Conservation (phyloP, 345 rosid species). For the Aethionema arabicum region DNA sequence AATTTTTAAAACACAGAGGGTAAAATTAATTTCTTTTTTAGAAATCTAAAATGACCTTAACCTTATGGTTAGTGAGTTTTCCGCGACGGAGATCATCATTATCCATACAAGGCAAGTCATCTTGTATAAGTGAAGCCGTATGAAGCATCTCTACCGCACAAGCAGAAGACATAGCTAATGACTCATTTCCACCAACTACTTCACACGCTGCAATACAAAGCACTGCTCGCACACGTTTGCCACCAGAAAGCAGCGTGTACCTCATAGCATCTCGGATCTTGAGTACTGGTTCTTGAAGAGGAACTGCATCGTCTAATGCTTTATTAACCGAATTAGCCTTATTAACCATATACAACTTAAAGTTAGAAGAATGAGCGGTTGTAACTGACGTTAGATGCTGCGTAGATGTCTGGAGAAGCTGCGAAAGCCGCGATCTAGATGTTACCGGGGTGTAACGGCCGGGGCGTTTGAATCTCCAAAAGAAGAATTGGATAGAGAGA, state of each 20-base stretch:
- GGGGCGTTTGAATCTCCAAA: no score
- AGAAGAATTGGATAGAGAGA: no score
- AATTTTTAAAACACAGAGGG: no score
- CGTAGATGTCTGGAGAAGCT: not conserved
- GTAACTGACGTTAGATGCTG: no score
- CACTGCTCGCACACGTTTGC: slow-evolving; percentile 24
- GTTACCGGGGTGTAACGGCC: no score
- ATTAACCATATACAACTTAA: slow-evolving; percentile 40
- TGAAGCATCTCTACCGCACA: slow-evolving; percentile 72
- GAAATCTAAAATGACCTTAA: slow-evolving; percentile 24
- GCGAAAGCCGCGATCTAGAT: no score
- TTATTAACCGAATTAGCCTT: slow-evolving; percentile 32
- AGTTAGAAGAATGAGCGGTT: no score
- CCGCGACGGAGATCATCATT: slow-evolving; percentile 71
- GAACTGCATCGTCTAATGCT: slow-evolving; percentile 49
- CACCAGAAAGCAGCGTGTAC: slow-evolving; percentile 66
- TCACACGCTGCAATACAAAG: slow-evolving; percentile 72
- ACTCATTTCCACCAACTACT: slow-evolving; percentile 54
- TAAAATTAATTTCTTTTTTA: no score
- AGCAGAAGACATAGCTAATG: not conserved
- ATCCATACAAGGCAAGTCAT: slow-evolving; percentile 74
- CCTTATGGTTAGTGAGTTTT: slow-evolving; percentile 66
- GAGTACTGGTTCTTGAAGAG: slow-evolving; percentile 44
- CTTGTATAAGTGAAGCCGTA: slow-evolving; percentile 64
- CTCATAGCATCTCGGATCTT: slow-evolving; percentile 79